Evolutionary conservation across 495 filamentous ascomycete species (phyloP), one percentile per base, ranked within the genome.

Genomic region (Daldinia vernicosa): DNA sequence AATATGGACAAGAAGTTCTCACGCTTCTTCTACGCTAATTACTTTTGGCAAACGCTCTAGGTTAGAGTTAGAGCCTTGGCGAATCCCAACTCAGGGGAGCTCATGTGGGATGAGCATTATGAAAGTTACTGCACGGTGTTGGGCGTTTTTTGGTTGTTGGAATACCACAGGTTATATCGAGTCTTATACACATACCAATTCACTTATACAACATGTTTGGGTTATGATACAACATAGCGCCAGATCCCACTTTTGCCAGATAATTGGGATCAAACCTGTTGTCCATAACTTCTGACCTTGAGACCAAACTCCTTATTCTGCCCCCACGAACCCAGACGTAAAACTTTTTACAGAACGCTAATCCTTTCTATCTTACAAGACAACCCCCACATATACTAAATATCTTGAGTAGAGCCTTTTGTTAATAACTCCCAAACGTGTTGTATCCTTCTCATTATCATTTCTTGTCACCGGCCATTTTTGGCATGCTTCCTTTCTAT

Each of bases 1-100:
- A 97, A 97, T 74, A 89, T 99, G 68, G 95, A 98, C 75, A 87
- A 91, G 54, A 97, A 94, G 80, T 93, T 97, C 75, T 94, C 92
- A 61, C 86, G 89, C 61, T 93, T 90, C 80, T 98, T 96, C 77
- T 98, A 99, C 76, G 91, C 94, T 26, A 95, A 97, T 73, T 97
- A 97, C 74, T 95, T 99, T 74, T 99, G 95, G 95, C 87, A 91
- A 74, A 92, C 86, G n/a, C 85, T 97, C 78, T 93, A 85, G n/a
- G n/a, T n/a, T n/a, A n/a, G 80, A 77, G 78, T 19, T 78, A 72
- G 67, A 37, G 43, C 27, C 11, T 17, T 5, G 28, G 11, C 8
- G 30, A 35, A 27, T 17, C n/a, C 19, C 19, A 24, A 50, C 45
- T 47, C 54, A 55, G 19, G 22, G 9, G 22, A 14, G 9, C 15